These are phyloP conservation scores for Thalassiosira profunda DNA, from an alignment of 108 stramenopile genomes.

Conservation along the genomic window DNA sequence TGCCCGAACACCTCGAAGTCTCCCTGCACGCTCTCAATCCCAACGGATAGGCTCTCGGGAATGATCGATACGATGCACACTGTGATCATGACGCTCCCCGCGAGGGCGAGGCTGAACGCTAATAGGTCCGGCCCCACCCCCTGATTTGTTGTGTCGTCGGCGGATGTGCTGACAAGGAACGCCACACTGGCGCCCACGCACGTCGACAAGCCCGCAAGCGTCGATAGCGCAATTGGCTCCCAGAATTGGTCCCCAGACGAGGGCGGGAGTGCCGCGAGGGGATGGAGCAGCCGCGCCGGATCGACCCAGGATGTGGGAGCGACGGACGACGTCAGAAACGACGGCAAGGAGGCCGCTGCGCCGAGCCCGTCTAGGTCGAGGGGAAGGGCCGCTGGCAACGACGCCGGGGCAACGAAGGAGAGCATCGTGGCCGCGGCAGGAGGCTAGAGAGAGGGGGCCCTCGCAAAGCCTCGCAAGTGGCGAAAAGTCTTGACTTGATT, in stretches of 20 bases:
- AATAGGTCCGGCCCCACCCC: slow-evolving; percentile 12
- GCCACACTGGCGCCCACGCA: slow-evolving; percentile 22
- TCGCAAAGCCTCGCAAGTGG: no score
- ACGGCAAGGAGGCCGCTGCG: no score
- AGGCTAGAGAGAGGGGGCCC: no score
- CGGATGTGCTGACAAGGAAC: slow-evolving; percentile 1
- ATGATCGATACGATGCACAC: slow-evolving; percentile 7
- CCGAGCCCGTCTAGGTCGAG: no score
- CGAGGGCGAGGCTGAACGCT: slow-evolving; percentile 10
- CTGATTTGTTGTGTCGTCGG: not conserved
- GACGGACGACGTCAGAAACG: no score
- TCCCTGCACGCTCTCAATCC: not conserved
- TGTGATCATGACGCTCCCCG: slow-evolving; percentile 32
- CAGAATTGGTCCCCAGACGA: not conserved
- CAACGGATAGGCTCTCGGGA: not conserved
- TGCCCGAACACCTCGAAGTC: not conserved
- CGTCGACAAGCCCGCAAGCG: slow-evolving; percentile 16
- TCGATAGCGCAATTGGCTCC: slow-evolving; percentile 11
- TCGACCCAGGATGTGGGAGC: no score
- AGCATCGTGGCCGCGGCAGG: no score
- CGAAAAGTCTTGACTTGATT: no score
- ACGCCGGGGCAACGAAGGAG: no score
- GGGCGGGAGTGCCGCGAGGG: no score
- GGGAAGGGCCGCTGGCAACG: no score
- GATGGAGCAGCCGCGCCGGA: no score